Conservation (phyloP, 176 grass and related monocot genomes). For the Aegilops bicornis region DNA sequence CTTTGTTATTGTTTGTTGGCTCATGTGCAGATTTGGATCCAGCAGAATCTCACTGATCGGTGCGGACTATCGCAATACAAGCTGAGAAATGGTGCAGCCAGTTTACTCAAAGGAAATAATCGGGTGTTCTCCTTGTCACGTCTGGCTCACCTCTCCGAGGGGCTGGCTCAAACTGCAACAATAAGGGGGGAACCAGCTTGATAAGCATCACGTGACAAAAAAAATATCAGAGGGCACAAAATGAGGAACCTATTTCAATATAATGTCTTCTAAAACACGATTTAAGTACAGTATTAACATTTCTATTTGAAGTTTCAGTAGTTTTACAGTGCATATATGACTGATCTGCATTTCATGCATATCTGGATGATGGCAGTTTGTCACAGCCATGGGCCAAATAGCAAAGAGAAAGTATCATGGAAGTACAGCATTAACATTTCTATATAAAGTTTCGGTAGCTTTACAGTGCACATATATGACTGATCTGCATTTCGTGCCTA, state of each 20-base stretch:
- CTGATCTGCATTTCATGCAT: not conserved
- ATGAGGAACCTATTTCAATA: not conserved
- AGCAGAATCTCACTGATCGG: constrained; percentile 27
- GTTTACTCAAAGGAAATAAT: constrained; percentile 74
- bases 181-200: not conserved
- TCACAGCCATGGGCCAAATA: not conserved
- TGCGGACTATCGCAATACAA: constrained; percentile 6
- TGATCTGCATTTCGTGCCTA: not conserved
- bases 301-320: too few relatives aligned
- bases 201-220: not conserved
- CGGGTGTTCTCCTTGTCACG: constrained; percentile 77
- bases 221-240: not conserved
- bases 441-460: not conserved
- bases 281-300: too few relatives aligned
- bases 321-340: not conserved
- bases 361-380: not conserved
- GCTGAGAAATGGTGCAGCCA: not conserved
- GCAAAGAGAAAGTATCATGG: not conserved
- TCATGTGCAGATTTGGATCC: constrained; percentile 28
- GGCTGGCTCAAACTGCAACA: constrained; percentile 66
- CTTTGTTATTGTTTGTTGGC: constrained; percentile 48
- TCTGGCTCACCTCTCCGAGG: constrained; percentile 88
- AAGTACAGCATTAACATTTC: not conserved
- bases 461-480: not conserved
- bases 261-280: not conserved